Base-by-base conservation (phyloP, 2,329 filamentous ascomycete species). In the Botrytis sinoallii region DNA sequence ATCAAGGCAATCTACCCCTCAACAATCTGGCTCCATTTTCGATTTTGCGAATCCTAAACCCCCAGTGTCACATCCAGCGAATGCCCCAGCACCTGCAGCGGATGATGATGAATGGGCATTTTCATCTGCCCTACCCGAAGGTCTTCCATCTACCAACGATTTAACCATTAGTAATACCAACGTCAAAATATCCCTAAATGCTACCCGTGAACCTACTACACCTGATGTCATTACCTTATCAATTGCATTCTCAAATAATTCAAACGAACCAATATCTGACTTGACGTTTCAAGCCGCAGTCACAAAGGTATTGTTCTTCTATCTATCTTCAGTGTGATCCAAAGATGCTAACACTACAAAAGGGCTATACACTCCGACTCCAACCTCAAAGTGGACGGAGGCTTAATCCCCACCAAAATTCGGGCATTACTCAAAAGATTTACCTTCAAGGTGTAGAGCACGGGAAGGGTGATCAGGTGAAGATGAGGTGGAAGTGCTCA, bases 101-200 rank as follows among this genome's bases (percentile, higher is more conserved):
- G 89, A 93, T 64, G 95, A 98, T 69, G 95, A 98, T 76, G 95
- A 98, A 80, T 98, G 95, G 95, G 92, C 90, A 38, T 98, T 98
- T 82, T 90, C 93, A 4, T 98, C 95, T 0, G 91, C 95, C 0
- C 86, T 98, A 22, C 95, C 95, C 4, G 86, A 89, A 74, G 89
- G 75, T 75, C 83, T 25, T 79, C 84, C 70, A 46, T 76, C 77
- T 79, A 85, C 29, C 79, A 83, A 93, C 77, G 88, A 89, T 66
- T 84, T 92, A 32, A 87, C 86, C 5, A 89, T 98, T 61, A 90
- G 89, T 79, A 90, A 93, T 79, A 91, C 90, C 2, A 86, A 85
- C 61, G 84, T 98, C 65, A 89, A 89, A 74, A 91, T 97, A 74
- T 88, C 93, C 57, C 91, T 98, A 81, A 85, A 90, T 57, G 91